phyloP scores from a whole-genome alignment of 495 filamentous ascomycete genomes.

The Neurospora sublineolata region DNA sequence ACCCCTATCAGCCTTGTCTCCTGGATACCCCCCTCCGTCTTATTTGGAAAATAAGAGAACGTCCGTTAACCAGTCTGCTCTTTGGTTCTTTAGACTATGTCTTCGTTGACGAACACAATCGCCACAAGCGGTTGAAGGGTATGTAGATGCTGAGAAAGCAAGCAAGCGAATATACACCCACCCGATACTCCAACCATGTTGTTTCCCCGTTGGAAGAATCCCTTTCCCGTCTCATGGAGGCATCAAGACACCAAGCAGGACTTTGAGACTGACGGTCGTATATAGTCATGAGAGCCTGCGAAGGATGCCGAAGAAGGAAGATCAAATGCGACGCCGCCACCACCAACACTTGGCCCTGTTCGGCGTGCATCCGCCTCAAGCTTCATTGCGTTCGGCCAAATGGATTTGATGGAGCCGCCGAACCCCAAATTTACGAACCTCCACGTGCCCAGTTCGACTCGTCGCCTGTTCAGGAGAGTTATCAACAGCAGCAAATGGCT shows the following conservation, averaged over 20 bases:
- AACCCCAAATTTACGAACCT: constrained; percentile 36
- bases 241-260: neutral
- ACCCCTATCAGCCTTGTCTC: constrained; percentile 4
- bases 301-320: constrained; percentile 82
- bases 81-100: constrained; percentile 68
- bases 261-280: constrained; percentile 13
- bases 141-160: constrained; percentile 14
- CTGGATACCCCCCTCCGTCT: neutral
- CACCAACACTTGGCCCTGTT: constrained; percentile 96
- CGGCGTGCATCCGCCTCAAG: constrained; percentile 84
- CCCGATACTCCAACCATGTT: neutral
- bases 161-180: neutral
- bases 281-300: constrained; percentile 94
- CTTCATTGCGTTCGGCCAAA: constrained; percentile 88
- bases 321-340: constrained; percentile 98
- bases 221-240: neutral
- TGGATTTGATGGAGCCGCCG: constrained; percentile 65
- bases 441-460: constrained; percentile 32
- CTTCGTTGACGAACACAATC: constrained; percentile 98
- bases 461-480: constrained; percentile 41
- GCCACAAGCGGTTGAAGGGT: constrained; percentile 96
- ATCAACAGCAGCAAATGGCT: constrained; percentile 35
- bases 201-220: neutral
- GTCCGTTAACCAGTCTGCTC: neutral
- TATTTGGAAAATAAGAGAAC: neutral